Base-by-base conservation (phyloP, 345 rosid genomes). In the Barbarea vulgaris region DNA sequence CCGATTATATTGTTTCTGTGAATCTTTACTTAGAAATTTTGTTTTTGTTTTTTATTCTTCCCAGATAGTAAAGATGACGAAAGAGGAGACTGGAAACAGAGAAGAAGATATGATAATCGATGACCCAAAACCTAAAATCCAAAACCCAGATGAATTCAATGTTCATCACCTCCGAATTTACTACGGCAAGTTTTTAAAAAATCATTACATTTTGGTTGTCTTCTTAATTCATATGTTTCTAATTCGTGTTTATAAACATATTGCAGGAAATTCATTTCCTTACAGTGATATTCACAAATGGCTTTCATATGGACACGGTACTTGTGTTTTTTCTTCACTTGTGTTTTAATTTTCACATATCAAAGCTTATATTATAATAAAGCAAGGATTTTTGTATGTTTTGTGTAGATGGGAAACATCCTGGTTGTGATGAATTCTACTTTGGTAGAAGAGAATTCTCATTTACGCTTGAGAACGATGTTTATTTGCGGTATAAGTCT, bases 301-400 rank as follows among this genome's bases (percentile, higher is more conserved):
- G 97, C 79, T 91, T 87, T 91, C 86, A 39, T 91, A 94, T 46
- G 98, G 97, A 73, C 87, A 95, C 60, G 97, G 98, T 91, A 82
- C 78, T 56, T 9, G 34, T 52, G 3, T 15, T 0, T 56, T 30
- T 31, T 21, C n/a, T 12, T n/a, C n/a, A n/a, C n/a, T n/a, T n/a
- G 46, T 30, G 28, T 15, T 15, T 50, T 33, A 7, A 13, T 9
- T 31, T 31, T 58, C 37, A 46, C 50, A 9, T 24, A 3, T 13
- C 3, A 9, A 21, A 31, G 22, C 17, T 44, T 54, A 3, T 18
- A 2, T 14, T 42, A 30, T 52, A 24, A 36, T 18, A 3, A 37
- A 25, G 66, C 3, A 10, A 19, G 47, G 10, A 42, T 1, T 54
- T 54, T 19, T 31, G 50, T 25, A 14, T 24, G 6, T 24, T 69